Base-by-base conservation (phyloP, 1,139 yeast species). In the Pichia sp. region DNA sequence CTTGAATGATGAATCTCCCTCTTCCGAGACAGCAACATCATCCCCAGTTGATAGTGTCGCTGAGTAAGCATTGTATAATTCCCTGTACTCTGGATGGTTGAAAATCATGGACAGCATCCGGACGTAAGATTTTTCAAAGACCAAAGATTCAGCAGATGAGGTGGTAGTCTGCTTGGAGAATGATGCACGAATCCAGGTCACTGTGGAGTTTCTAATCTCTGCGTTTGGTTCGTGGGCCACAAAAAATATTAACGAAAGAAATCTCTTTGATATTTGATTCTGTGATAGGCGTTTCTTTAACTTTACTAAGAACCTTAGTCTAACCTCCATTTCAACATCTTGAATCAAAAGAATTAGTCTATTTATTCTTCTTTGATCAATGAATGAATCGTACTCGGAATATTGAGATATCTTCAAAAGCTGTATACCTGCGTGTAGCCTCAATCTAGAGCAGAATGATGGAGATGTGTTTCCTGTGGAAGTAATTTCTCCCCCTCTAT, bases 401-500 rank as follows among this genome's bases (percentile, higher is more conserved):
- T 60, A 53, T 48, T 74, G 72, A 2, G 88, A 85, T 22, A 87
- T 55, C 49, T 82, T 79, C 26, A 87, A 56, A 8, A 87, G 52
- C 47, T 67, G 68, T 29, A 72, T 52, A 0, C 94, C 95, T 1
- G 94, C 91, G 20, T 64, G 67, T 9, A 83, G 62, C 45, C 94
- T 67, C 29, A 87, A 59, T 44, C 75, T 72, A 44, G 77, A 68
- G 48, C 78, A 80, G 49, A 64, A 77, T 21, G 60, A 58, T 25
- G 58, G 62, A 7, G 95, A 94, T 0, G 95, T 82, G 4, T 67
- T 50, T 30, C 64, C 64, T 19, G 67, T 66, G 20, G 71, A 65
- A 3, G 79, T 73, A 21, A 87, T 69, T 51, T 87, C 96, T n/a
- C 96, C 96, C 32, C 83, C 82, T 53, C 81, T 81, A 3, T 78